Evolutionary conservation across 768 basidiomycete species (phyloP).

Genomic region (Rhodotorula diobovata): DNA sequence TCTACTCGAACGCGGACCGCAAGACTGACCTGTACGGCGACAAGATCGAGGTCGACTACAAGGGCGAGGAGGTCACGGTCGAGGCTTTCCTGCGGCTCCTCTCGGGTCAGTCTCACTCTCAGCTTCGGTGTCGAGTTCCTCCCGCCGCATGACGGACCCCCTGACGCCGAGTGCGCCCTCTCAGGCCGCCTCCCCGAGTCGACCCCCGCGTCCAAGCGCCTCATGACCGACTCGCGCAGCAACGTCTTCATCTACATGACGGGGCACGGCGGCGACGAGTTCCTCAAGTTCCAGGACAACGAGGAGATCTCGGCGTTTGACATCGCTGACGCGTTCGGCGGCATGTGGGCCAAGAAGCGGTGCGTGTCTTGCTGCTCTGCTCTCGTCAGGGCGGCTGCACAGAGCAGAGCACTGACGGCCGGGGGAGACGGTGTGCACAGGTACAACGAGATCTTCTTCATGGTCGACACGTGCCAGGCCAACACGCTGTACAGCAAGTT

Average conservation of each 20-base stretch:
- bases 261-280: conserved; percentile 95
- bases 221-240: conserved; percentile 80
- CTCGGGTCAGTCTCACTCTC: conserved; percentile 60
- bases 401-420: neutral
- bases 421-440: conserved; percentile 49
- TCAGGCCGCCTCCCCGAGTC: conserved; percentile 79
- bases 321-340: conserved; percentile 95
- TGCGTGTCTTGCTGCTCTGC: conserved; percentile 45
- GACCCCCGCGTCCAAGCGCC: conserved; percentile 83
- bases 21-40: conserved; percentile 88
- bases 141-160: neutral
- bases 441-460: conserved; percentile 95
- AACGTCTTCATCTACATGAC: conserved; percentile 98
- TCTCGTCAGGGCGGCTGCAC: neutral
- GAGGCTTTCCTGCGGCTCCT: conserved; percentile 89
- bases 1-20: conserved; percentile 80
- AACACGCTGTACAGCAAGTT: conserved; percentile 91
- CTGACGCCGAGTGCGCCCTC: no score
- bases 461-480: conserved; percentile 98
- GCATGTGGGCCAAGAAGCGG: conserved; percentile 98
- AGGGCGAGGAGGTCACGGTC: conserved; percentile 95
- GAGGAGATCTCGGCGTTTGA: conserved; percentile 97
- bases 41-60: conserved; percentile 95
- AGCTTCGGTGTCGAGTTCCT: neutral
- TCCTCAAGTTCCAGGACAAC: conserved; percentile 97